Evolutionary conservation across 371 early-diverging fungal species (phyloP), one percentile per base, ranked within the genome.

Genomic region (Mucor sp.): DNA sequence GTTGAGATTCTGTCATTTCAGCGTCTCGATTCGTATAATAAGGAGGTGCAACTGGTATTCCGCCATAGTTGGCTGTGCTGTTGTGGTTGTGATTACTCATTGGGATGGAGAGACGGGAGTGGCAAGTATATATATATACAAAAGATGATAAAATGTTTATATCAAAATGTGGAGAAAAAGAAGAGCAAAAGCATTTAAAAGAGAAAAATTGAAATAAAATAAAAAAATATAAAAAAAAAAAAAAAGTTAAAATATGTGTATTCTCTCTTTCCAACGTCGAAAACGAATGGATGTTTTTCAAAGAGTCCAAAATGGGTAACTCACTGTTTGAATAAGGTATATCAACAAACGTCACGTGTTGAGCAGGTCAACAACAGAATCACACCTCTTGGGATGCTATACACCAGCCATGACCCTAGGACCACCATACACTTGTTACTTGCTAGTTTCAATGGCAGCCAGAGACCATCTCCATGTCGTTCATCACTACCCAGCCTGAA

Each of bases 1-100:
- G 58, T 6, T 32, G 44, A 14, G 25, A 12, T 32, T 70, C 65
- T 33, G 61, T 48, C 65, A 61, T 69, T 57, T 65, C 70, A 69
- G 58, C 41, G 19, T 63, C 60, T 62, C 41, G 14, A 37, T 3
- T 7, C 2, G 4, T 50, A 23, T 50, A 50, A 32, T 68, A 41
- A 4, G 62, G 70, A 48, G 62, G 30, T 62, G 65, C 70, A 61
- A 69, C 56, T 37, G 70, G 70, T 48, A 69, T 69, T 27, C 58
- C 47, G 17, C 56, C 64, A 35, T 69, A 17, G 25, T 56, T 23
- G 37, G 17, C 19, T 21, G n/a, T 39, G 44, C 32, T 59, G n/a
- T 59, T 60, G 8, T 58, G 21, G 30, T 44, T n/a, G 25, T 15
- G 44, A 6, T 68, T 30, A 27, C 23, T 25, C 60, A 61, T 67